Evolutionary conservation across 2,329 filamentous ascomycete genomes (phyloP).

Genomic region (Teratosphaeriaceae sp.): DNA sequence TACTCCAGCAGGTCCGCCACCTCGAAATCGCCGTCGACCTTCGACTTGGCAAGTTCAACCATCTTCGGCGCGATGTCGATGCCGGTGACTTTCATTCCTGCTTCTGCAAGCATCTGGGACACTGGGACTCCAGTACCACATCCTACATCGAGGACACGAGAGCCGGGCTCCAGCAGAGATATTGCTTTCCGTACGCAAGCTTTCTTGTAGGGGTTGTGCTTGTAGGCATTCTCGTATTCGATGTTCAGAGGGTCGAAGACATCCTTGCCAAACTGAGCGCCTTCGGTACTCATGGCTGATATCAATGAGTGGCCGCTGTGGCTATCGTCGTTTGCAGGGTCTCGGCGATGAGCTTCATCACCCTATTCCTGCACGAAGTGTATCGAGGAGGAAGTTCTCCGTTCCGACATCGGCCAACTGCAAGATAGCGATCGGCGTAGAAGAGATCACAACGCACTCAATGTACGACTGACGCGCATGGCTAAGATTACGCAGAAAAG

Average conservation of each 20-base stretch:
- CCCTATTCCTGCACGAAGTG: too few species aligned
- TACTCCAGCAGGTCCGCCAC: conserved; percentile 23
- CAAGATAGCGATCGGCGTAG: too few species aligned
- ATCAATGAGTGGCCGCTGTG: too few species aligned
- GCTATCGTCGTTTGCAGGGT: too few species aligned
- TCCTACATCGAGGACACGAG: conserved; percentile 24
- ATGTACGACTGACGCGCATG: too few species aligned
- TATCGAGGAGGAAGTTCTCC: too few species aligned
- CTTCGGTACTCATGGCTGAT: neutral
- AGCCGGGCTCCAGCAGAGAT: conserved; percentile 8
- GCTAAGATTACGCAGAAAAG: too few species aligned
- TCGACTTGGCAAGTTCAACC: conserved; percentile 19
- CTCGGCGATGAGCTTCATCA: too few species aligned
- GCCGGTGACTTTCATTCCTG: conserved; percentile 23
- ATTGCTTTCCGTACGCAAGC: conserved; percentile 13
- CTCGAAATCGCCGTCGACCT: conserved; percentile 16
- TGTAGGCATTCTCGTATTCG: conserved; percentile 26
- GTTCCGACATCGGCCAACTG: too few species aligned
- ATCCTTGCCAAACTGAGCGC: neutral
- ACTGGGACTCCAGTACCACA: conserved; percentile 30
- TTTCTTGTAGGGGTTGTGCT: conserved; percentile 23
- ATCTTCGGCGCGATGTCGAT: conserved; percentile 28
- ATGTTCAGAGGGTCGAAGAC: conserved; percentile 20
- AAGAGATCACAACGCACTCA: too few species aligned
- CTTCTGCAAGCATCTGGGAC: conserved; percentile 21